Evolutionary conservation across 2,329 filamentous ascomycete genomes (phyloP).

Genomic region (Arthrocladium fulminans): DNA sequence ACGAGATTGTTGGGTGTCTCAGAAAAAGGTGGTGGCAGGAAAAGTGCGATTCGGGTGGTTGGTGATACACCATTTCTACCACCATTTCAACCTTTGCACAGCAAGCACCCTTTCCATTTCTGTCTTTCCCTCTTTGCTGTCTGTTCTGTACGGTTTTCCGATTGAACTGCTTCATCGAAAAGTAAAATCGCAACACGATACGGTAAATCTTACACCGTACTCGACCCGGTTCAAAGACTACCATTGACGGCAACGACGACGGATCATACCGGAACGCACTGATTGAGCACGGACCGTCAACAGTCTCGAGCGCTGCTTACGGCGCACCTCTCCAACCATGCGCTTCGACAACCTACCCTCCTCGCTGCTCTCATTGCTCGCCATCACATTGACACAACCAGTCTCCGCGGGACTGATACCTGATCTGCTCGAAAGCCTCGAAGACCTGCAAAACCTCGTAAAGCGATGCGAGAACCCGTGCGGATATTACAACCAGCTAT

Average conservation of each 20-base stretch:
- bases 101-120: constrained; percentile 6
- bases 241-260: not conserved
- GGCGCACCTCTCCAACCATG: constrained; percentile 12
- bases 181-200: too few species aligned
- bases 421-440: constrained; percentile 18
- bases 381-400: constrained; percentile 13
- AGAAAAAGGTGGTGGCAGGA: constrained; percentile 5
- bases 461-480: constrained; percentile 41
- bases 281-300: not conserved
- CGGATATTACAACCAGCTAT: constrained; percentile 44
- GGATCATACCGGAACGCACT: not conserved
- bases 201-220: not conserved
- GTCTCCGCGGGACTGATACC: constrained; percentile 20
- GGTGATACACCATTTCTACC: constrained; percentile 5
- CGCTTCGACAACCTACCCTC: constrained; percentile 12
- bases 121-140: constrained; percentile 2
- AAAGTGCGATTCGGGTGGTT: constrained; percentile 5
- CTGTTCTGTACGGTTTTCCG: not conserved
- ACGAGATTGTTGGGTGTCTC: constrained; percentile 4
- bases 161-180: not conserved
- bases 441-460: constrained; percentile 18
- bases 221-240: not conserved
- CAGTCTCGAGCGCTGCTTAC: constrained; percentile 1
- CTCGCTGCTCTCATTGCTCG: constrained; percentile 13
- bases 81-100: constrained; percentile 2